These are phyloP conservation scores for Tanacetum coccineum DNA, from an alignment of 129 eudicot genomes.

Conservation along the genomic window DNA sequence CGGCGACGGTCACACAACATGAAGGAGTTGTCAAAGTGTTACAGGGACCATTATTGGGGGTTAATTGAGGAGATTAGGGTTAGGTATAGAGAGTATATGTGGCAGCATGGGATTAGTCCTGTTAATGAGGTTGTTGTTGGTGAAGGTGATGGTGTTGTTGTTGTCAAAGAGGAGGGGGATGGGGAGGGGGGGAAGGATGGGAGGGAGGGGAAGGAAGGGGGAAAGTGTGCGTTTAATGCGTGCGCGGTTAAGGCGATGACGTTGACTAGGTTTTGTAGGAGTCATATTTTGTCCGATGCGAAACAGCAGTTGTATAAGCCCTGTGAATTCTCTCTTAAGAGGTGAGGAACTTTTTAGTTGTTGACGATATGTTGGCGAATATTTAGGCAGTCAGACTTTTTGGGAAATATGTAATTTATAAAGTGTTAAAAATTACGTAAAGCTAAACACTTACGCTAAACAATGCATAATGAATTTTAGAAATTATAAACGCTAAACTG, in stretches of 20 bases:
- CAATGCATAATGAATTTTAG: no score
- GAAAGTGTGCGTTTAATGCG: conserved; percentile 32
- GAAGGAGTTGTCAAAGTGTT: conserved; percentile 34
- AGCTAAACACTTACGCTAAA: no score
- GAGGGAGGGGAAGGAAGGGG: conserved; percentile 21
- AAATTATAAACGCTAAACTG: no score
- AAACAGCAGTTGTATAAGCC: conserved; percentile 55
- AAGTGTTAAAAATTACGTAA: no score
- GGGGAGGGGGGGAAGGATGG: no score
- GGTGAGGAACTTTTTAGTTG: neutral
- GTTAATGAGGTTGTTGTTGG: conserved; percentile 22
- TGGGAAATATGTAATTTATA: no score
- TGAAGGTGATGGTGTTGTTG: conserved; percentile 12
- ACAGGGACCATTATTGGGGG: conserved; percentile 49
- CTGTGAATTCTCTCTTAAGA: no score
- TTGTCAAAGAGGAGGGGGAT: conserved; percentile 8
- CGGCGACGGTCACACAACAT: conserved; percentile 39
- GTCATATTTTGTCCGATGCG: conserved; percentile 47
- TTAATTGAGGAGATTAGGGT: conserved; percentile 50
- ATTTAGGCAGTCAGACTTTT: no score
- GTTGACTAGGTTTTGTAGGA: conserved; percentile 42
- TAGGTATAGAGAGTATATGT: conserved; percentile 37
- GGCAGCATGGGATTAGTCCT: conserved; percentile 53
- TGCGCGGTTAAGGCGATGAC: conserved; percentile 56
- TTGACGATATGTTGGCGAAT: no score